These are phyloP conservation scores for Larix sibirica DNA, from an alignment of 83 land plant species.

Conservation along the genomic window DNA sequence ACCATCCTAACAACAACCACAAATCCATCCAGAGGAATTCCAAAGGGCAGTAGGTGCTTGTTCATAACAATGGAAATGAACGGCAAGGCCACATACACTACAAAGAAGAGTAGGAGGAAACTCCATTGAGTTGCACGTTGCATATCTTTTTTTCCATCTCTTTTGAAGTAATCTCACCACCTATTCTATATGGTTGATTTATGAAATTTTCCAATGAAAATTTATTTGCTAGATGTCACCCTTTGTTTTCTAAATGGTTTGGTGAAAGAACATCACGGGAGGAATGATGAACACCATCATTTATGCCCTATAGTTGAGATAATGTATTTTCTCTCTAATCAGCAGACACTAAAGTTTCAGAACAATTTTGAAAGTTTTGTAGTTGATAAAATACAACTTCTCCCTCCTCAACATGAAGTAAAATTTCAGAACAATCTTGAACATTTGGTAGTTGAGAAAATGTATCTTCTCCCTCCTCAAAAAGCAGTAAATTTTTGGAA, in stretches of 20 bases:
- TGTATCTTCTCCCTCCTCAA: no score
- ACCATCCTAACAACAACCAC: conserved; percentile 13
- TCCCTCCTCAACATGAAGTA: background rate
- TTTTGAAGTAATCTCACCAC: background rate
- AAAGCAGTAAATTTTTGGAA: no score
- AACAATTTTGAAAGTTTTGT: background rate
- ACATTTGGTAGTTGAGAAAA: background rate
- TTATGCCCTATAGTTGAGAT: background rate
- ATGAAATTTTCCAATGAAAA: background rate
- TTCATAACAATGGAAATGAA: conserved; percentile 10
- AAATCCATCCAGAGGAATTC: conserved; percentile 2
- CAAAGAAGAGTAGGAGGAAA: background rate
- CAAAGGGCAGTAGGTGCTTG: conserved; percentile 1
- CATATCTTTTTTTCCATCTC: background rate
- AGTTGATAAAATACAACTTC: background rate
- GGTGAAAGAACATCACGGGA: background rate
- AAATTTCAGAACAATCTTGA: background rate
- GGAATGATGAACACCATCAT: background rate
- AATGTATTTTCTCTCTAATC: background rate
- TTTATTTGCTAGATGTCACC: background rate
- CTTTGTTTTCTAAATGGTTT: background rate
- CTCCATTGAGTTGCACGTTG: background rate
- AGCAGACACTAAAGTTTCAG: background rate
- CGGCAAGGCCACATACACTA: background rate
- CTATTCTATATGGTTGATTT: background rate